These are phyloP conservation scores for Immersiporthe knoxdaviesiana DNA, from an alignment of 2,329 filamentous ascomycete species.

Conservation along the genomic window DNA sequence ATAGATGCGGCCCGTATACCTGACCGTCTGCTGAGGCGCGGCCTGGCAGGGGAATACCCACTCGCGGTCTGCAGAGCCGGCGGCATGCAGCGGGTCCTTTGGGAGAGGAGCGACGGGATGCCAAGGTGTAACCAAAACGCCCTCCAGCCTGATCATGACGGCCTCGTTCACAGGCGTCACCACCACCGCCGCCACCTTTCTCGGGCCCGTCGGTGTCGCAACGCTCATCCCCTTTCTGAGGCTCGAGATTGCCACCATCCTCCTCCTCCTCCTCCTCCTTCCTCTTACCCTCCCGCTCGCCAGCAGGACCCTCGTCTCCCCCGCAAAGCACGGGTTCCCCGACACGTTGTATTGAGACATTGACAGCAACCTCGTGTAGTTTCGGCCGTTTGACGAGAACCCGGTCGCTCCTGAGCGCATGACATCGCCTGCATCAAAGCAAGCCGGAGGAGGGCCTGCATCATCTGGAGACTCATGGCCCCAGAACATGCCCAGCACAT, in stretches of 20 bases:
- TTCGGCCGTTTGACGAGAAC: conserved; percentile 9
- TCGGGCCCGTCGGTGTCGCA: conserved; percentile 52
- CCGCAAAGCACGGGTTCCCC: conserved; percentile 56
- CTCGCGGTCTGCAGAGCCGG: conserved; percentile 27
- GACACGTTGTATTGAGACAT: conserved; percentile 51
- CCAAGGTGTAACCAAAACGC: conserved; percentile 60
- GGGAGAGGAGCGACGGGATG: conserved; percentile 54
- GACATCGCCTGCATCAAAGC: background rate
- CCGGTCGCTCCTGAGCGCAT: conserved; percentile 27
- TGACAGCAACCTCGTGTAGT: conserved; percentile 29
- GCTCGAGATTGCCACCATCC: conserved; percentile 44
- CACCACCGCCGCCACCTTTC: conserved; percentile 55
- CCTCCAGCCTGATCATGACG: conserved; percentile 50
- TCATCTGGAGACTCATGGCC: too few species aligned
- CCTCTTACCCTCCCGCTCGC: conserved; percentile 47
- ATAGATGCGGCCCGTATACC: conserved; percentile 58
- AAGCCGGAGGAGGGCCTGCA: too few species aligned
- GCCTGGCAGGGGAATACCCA: conserved; percentile 54
- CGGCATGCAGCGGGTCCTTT: conserved; percentile 29
- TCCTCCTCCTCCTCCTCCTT: too few species aligned
- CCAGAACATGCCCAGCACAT: background rate
- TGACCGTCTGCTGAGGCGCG: conserved; percentile 35
- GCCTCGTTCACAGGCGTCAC: conserved; percentile 48
- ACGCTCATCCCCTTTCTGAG: conserved; percentile 53
- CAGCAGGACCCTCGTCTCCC: conserved; percentile 50